Evolutionary conservation across 192 early-diverging fungal genomes (phyloP).

Genomic region (Entrophospora sp.): DNA sequence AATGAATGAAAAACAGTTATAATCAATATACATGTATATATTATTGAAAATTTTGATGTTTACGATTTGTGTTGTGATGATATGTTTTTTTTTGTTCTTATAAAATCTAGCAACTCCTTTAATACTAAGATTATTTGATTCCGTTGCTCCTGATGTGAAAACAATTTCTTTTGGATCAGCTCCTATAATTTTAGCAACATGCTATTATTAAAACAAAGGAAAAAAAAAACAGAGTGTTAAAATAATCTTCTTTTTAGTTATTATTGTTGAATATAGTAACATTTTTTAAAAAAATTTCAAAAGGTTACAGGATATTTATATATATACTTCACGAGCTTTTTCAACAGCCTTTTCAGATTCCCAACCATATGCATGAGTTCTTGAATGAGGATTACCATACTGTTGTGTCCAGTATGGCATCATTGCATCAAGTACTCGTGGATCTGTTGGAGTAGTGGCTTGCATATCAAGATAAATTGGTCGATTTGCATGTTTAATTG

Average conservation of each 20-base stretch:
- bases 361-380: constrained; percentile 97
- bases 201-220: constrained; percentile 32
- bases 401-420: constrained; percentile 84
- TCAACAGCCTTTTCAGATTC: constrained; percentile 89
- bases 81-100: constrained; percentile 86
- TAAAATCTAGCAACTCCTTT: constrained; percentile 96
- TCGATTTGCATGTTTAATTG: constrained; percentile 32
- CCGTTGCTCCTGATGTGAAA: constrained; percentile 94
- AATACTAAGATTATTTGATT: constrained; percentile 90
- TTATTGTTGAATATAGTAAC: too few relatives aligned
- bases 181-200: constrained; percentile 79
- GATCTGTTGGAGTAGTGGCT: constrained; percentile 89
- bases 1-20: neutral
- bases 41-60: neutral
- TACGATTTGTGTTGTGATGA: constrained; percentile 91
- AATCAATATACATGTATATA: neutral
- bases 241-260: too few relatives aligned
- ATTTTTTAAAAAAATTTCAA: too few relatives aligned
- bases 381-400: constrained; percentile 94
- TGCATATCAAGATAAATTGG: constrained; percentile 95
- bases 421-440: constrained; percentile 89
- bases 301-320: too few relatives aligned
- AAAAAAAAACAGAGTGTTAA: too few relatives aligned
- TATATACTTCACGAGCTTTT: constrained; percentile 64
- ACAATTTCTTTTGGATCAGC: constrained; percentile 95